Base-by-base conservation (phyloP, 345 rosid species). In the Eucalyptus grandis region DNA sequence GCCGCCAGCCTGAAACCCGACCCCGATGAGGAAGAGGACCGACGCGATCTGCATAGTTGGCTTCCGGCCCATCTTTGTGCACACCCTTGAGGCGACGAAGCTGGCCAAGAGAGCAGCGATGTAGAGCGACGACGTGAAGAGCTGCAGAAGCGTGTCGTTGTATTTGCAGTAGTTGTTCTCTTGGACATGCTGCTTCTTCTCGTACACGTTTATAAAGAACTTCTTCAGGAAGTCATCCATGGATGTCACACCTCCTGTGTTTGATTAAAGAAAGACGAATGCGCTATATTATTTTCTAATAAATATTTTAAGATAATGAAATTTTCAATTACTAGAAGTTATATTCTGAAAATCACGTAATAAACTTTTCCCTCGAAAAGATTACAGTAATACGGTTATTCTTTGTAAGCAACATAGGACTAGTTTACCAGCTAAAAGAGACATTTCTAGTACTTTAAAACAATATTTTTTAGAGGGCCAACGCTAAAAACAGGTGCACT, bases 91-190 rank as follows among this genome's bases (percentile, higher is more conserved):
- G 67, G 98, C 98, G 1, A 87, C 27, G 72, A 95, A 94, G 67
- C 98, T 95, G 31, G 96, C 94, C 1, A 94, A 47, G 6, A 97
- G 94, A 10, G 98, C 99, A 0, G 99, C 96, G 34, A 97, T 80
- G 92, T 95, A 95, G 87, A 96, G 91, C 86, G 94, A 95, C 14
- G 97, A 96, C 8, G 98, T 96, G 90, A 97, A 97, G 22, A 97
- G 93, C 51, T 95, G 98, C 49, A 97, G 95, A 83, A 40, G 88
- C 54, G 92, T 94, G 83, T 95, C 90, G 58, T 94, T 94, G 60
- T 90, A 97, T 89, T 96, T 97, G 92, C 99, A 97, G 91, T 97
- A 97, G 87, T 97, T 96, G 91, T 95, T 91, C 50, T 95, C 94
- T 11, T 89, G 95, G 2, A 86, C 97, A 14, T 90, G 94, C 67